phyloP scores from a whole-genome alignment of 192 early-diverging fungal species.

The Irineochytrium annulatum region DNA sequence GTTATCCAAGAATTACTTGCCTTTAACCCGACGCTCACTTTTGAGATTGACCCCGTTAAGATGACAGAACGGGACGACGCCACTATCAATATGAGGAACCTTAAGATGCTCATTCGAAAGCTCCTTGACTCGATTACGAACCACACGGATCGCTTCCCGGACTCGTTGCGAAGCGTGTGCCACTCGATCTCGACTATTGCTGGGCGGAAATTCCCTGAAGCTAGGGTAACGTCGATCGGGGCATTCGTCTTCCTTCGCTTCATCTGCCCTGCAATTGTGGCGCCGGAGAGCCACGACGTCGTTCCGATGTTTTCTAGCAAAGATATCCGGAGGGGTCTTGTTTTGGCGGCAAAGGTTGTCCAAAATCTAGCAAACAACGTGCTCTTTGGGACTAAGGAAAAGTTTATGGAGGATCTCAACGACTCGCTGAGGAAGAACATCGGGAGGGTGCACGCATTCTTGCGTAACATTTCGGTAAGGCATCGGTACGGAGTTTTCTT shows the following conservation, averaged over 20 bases:
- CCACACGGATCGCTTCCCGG: conserved; percentile 66
- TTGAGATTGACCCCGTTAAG: conserved; percentile 85
- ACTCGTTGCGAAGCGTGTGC: conserved; percentile 74
- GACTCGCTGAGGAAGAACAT: conserved; percentile 81
- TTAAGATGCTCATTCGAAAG: conserved; percentile 67
- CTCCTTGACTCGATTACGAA: conserved; percentile 83
- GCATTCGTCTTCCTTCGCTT: conserved; percentile 95
- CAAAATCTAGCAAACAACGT: conserved; percentile 96
- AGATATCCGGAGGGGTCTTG: conserved; percentile 78
- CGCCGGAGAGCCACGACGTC: conserved; percentile 80
- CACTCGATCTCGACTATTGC: conserved; percentile 74
- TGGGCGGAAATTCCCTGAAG: conserved; percentile 74
- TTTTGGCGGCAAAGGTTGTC: conserved; percentile 92
- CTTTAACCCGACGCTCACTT: conserved; percentile 66
- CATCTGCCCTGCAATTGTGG: conserved; percentile 91
- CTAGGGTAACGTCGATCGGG: conserved; percentile 83
- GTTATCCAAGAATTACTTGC: conserved; percentile 65
- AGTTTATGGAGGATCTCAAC: conserved; percentile 90
- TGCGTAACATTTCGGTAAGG: conserved; percentile 78
- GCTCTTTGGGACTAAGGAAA: conserved; percentile 91
- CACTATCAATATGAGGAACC: conserved; percentile 72
- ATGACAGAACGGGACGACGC: conserved; percentile 62
- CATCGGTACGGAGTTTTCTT: too few species aligned
- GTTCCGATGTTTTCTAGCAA: conserved; percentile 58
- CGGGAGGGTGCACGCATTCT: conserved; percentile 70